Evolutionary conservation across 225 moss, liverwort and hornwort species (phyloP).

Genomic region (Ulota crispa): DNA sequence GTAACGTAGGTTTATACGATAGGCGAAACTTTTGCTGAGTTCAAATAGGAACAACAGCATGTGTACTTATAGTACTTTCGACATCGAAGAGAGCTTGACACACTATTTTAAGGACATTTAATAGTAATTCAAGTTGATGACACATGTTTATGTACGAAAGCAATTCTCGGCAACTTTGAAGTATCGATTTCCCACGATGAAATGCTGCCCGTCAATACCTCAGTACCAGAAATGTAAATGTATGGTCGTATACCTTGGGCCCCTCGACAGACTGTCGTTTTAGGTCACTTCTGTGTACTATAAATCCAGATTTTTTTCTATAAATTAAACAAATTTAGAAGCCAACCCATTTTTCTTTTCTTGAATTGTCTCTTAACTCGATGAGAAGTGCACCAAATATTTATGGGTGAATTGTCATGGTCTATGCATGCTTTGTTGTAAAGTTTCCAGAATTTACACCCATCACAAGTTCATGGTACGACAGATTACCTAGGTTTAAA

Average conservation of each 20-base stretch:
- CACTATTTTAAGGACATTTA: not conserved
- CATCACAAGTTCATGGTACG: not conserved
- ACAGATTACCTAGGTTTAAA: not conserved
- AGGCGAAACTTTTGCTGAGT: no score
- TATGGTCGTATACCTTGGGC: fast-evolving
- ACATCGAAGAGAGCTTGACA: not conserved
- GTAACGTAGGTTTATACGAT: not conserved
- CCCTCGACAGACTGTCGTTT: not conserved
- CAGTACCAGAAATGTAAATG: no score
- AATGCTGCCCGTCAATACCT: no score
- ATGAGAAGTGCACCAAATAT: not conserved
- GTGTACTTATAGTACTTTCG: not conserved
- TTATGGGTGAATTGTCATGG: not conserved
- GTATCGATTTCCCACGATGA: no score
- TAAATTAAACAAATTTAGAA: not conserved
- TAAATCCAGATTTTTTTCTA: no score
- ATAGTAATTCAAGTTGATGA: no score
- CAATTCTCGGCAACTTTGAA: not conserved
- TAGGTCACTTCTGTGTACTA: not conserved
- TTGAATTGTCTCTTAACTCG: no score
- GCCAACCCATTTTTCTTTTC: not conserved
- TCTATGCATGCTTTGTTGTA: not conserved
- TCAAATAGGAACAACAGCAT: not conserved
- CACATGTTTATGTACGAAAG: no score
- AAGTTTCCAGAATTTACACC: not conserved